phyloP scores from a whole-genome alignment of 176 grass and related monocot species.

The Otatea glauca region DNA sequence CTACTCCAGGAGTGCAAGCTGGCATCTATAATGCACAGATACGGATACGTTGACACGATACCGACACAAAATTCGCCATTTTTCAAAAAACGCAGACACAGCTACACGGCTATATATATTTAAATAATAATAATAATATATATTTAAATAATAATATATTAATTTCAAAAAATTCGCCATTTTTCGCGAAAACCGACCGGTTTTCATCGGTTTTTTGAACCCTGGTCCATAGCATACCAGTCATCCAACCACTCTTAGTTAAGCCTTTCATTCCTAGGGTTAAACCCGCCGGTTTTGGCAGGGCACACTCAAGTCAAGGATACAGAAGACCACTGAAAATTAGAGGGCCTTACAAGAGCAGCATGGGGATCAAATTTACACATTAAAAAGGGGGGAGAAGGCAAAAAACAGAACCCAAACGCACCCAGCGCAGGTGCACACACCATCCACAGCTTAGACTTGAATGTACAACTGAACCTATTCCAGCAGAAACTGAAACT shows the following conservation, averaged over 20 bases:
- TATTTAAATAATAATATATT: too few species aligned
- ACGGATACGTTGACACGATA: too few species aligned
- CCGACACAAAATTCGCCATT: too few species aligned
- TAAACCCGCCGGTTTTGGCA: conserved; percentile 61
- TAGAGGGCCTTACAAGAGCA: conserved; percentile 58
- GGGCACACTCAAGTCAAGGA: conserved; percentile 43
- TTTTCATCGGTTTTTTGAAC: too few species aligned
- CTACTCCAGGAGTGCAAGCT: too few species aligned
- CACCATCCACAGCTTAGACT: conserved; percentile 33
- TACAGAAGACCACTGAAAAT: conserved; percentile 63
- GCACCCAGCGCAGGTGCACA: conserved; percentile 37
- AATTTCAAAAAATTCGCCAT: too few species aligned
- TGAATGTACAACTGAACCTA: conserved; percentile 69
- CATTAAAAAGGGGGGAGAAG: conserved; percentile 44
- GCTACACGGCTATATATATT: too few species aligned
- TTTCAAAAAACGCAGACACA: too few species aligned
- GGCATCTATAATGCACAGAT: too few species aligned
- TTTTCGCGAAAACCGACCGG: too few species aligned
- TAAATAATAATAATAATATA: too few species aligned
- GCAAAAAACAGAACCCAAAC: conserved; percentile 24
- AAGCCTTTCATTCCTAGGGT: conserved; percentile 53
- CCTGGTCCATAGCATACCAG: conserved; percentile 15
- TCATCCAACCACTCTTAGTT: conserved; percentile 39
- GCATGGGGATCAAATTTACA: conserved; percentile 71
- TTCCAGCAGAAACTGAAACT: conserved; percentile 45